Base-by-base conservation (phyloP, 129 eudicot genomes). In the Helichrysum umbraculigerum region DNA sequence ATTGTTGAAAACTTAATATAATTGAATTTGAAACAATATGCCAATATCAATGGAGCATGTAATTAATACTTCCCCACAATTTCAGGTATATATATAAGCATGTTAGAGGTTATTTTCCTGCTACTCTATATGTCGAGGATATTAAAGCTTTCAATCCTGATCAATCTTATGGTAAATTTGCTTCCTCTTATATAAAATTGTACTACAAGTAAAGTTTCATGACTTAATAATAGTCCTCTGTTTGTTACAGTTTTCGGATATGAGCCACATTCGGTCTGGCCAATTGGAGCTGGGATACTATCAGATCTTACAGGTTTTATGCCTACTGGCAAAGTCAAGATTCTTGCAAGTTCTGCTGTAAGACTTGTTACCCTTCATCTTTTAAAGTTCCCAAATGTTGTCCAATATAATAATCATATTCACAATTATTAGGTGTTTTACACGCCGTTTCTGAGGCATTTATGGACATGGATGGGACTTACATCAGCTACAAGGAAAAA, bases 181-280 rank as follows among this genome's bases (percentile, higher is more conserved):
- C 42, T 30, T 41, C 6, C 4, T 17, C 1, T 51, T 32, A 9
- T 51, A 5, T 3, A n/a, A 15, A 52, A 16, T 0, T 52, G 12
- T 56, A 59, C 22, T 17, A 5, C 58, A 37, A 57, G 12, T 39
- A 9, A 74, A 63, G 12, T 29, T n/a, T n/a, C 17, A 34, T 37
- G 11, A 68, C n/a, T 20, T 47, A 7, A 70, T 32, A 19, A 25
- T 33, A 4, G 8, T 29, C 11, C 20, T 8, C 66, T 3, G 12
- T 28, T 59, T 56, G 50, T n/a, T 87, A 78, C 96, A 91, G 97
- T 91, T 70, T 84, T 89, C 69, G 96, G 96, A 61, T 94, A 87
- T 47, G 97, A 91, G 81, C 99, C 97, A 14, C 97, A 91, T 86
- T 94, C 99, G 4, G 94, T 94, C 78, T 89, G 88, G 93, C 96